Evolutionary conservation across 2,329 filamentous ascomycete genomes (phyloP).

Genomic region (Lithohypha guttulata): DNA sequence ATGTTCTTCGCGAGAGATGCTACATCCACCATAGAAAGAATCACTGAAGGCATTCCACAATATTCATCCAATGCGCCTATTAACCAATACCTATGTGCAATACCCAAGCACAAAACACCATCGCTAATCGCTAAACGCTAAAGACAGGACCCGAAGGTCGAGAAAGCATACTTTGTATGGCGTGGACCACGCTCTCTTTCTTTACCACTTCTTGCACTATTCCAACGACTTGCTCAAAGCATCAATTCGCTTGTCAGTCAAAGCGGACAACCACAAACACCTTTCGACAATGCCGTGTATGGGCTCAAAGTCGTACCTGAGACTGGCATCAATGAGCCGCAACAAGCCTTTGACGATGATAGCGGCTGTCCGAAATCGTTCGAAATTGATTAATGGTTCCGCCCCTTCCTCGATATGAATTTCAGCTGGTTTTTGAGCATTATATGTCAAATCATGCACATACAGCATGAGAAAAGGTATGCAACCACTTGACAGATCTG

Average conservation of each 20-base stretch:
- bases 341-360: conserved; percentile 54
- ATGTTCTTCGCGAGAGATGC: too few species aligned
- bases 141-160: too few species aligned
- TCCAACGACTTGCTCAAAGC: conserved; percentile 35
- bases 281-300: conserved; percentile 49
- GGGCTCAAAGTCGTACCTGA: conserved; percentile 49
- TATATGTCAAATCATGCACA: conserved; percentile 57
- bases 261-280: conserved; percentile 53
- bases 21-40: too few species aligned
- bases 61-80: too few species aligned
- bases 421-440: conserved; percentile 53
- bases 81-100: too few species aligned
- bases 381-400: conserved; percentile 55
- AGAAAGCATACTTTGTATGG: too few species aligned
- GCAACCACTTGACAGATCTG: conserved; percentile 48
- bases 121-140: too few species aligned
- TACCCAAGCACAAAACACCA: too few species aligned
- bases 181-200: too few species aligned
- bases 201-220: conserved; percentile 5
- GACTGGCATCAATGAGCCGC: conserved; percentile 52
- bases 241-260: conserved; percentile 48
- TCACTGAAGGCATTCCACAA: too few species aligned
- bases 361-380: conserved; percentile 54
- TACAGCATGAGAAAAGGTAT: conserved; percentile 58
- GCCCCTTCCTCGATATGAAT: conserved; percentile 37